Evolutionary conservation across 2,329 filamentous ascomycete species (phyloP), one percentile per base, ranked within the genome.

Genomic region (Clarireedia hainanense): DNA sequence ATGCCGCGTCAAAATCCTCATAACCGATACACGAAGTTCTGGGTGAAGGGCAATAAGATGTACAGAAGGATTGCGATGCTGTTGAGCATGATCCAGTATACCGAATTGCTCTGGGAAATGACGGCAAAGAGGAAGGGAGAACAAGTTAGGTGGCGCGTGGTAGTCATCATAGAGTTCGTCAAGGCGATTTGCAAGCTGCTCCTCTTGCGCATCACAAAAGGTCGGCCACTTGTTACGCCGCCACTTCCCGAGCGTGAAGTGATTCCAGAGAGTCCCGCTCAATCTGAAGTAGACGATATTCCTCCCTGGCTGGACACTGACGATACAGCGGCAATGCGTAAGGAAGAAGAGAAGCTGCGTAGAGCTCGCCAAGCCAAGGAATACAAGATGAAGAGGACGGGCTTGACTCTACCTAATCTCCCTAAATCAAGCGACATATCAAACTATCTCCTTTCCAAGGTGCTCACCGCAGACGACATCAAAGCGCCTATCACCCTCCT

Each of bases 91-190:
- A 88, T 96, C 26, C 88, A 94, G 63, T 97, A 97, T 69, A 96
- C 91, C 0, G 90, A 99, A 73, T 76, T 99, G 30, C 75, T 99
- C n/a, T 94, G 92, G 80, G 94, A 99, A 71, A 99, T 99, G 94
- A 83, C 88, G 27, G 91, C 91, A 27, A 95, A 95, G 72, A 81
- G 92, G 49, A 85, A 85, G 60, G 88, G 89, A 17, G 91, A 87
- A 46, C 81, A 95, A 70, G 84, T 86, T 26, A 83, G 91, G 30
- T 99, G 94, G 94, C 84, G 89, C 51, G 83, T 95, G 0, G 83
- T 97, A 5, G 84, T 97, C 10, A 69, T 95, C 3, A 76, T 99
- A 23, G 94, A 99, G 73, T 79, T 83, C 0, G 76, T 94, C 67
- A 97, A 97, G 72, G 91, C 92, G 2, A 63, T 94, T 7, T 96